These are phyloP conservation scores for Mortierella sp. DNA, from an alignment of 371 early-diverging fungal species.

Conservation along the genomic window DNA sequence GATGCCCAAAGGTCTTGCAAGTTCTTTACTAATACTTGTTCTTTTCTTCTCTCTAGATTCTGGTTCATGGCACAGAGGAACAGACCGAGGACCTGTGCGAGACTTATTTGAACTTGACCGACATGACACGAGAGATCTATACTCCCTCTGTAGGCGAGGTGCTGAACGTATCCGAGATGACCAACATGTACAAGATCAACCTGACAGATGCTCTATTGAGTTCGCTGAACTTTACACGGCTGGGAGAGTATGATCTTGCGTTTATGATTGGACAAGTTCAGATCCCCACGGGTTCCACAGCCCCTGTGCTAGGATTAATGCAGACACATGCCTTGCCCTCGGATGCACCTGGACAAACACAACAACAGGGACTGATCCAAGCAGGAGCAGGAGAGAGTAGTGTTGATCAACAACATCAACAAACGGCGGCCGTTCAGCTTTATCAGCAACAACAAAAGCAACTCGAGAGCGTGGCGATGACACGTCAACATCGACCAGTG, in stretches of 20 bases:
- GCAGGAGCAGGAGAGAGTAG: not conserved
- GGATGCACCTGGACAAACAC: not conserved
- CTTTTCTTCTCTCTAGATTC: constrained; percentile 60
- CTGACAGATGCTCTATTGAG: constrained; percentile 90
- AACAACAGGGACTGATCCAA: constrained; percentile 5
- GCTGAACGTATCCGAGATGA: constrained; percentile 89
- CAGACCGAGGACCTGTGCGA: constrained; percentile 72
- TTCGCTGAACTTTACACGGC: constrained; percentile 77
- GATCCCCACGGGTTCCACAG: constrained; percentile 70
- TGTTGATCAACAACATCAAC: constrained; percentile 20
- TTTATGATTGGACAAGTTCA: constrained; percentile 79
- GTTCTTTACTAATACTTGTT: not conserved
- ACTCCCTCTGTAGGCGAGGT: constrained; percentile 84
- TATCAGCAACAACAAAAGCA: constrained; percentile 41
- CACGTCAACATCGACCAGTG: constrained; percentile 71
- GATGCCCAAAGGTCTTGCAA: too few relatives aligned
- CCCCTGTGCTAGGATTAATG: constrained; percentile 83
- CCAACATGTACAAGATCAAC: constrained; percentile 81
- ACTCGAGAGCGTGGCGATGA: constrained; percentile 20
- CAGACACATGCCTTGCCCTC: constrained; percentile 16
- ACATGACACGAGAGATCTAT: constrained; percentile 85
- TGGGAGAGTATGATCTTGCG: constrained; percentile 82
- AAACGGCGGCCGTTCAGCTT: constrained; percentile 12
- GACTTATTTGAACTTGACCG: constrained; percentile 65
- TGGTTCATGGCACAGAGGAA: constrained; percentile 82